Percentiles rank a stretch among this genome's conserved stretches.
Evolutionary conservation across 177 flowering plant species (phyloP).

Genomic region (Telopea speciosissima): DNA sequence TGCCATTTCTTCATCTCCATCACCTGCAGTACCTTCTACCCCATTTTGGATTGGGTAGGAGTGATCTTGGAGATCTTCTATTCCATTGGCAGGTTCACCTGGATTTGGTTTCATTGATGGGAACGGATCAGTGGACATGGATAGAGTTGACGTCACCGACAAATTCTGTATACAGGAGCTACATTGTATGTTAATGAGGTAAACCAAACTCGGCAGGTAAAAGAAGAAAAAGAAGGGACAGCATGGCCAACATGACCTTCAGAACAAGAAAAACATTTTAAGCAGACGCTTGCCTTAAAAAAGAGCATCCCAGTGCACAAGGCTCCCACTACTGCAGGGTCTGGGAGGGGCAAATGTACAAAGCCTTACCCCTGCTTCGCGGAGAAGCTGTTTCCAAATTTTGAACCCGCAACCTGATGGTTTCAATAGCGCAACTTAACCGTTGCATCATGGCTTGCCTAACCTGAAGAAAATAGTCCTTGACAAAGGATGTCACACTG

Average conservation of each 20-base stretch:
- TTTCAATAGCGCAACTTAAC: too few relatives aligned
- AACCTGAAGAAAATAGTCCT: neutral
- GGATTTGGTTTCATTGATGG: slow-evolving; percentile 28
- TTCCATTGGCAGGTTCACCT: slow-evolving; percentile 29
- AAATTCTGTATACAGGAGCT: slow-evolving; percentile 75
- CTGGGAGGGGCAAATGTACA: too few relatives aligned
- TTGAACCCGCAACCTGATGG: too few relatives aligned
- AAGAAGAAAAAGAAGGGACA: neutral
- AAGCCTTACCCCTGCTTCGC: too few relatives aligned
- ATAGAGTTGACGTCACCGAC: slow-evolving; percentile 63
- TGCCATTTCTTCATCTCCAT: neutral
- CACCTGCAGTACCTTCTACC: slow-evolving; percentile 6
- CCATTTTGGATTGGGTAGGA: slow-evolving; percentile 33
- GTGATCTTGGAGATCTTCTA: slow-evolving; percentile 19
- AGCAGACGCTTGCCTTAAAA: too few relatives aligned
- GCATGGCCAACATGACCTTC: neutral
- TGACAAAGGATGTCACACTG: neutral
- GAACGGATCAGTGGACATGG: slow-evolving; percentile 44
- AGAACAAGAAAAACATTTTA: neutral
- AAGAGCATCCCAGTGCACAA: too few relatives aligned
- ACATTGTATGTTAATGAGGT: too few relatives aligned
- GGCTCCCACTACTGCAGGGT: too few relatives aligned
- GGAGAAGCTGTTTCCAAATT: too few relatives aligned
- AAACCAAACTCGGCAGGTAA: neutral
- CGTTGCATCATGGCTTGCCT: neutral